Evolutionary conservation across 2,329 filamentous ascomycete species (phyloP), one percentile per base, ranked within the genome.

Genomic region (Atkinsonella hypoxylon): DNA sequence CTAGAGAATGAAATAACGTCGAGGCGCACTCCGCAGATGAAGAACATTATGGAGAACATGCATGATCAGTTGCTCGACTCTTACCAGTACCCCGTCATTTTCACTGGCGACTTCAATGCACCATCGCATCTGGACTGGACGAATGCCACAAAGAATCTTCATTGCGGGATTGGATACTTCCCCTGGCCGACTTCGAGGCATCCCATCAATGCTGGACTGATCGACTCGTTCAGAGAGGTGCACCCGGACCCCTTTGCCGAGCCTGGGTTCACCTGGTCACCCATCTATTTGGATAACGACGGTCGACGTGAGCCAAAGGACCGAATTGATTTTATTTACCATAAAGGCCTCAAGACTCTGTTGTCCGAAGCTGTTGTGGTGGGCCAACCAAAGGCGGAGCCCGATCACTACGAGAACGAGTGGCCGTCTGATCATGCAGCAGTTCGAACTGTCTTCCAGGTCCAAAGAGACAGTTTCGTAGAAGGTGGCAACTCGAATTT

Each of bases 61-160:
- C 48, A 59, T 36, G 51, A 48, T 6, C 59, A 65, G 4, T 54
- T 71, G 22, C 1, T 54, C 53, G 7, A 53, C 64, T 22, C 57
- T 65, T 0, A 60, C 66, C 22, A 56, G 59, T 0, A 53, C 63
- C 0, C 70, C 3, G 63, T 70, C 0, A 51, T 72, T 31, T 49
- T 72, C 1, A 58, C 65, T 0, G 70, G 70, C 18, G 70, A 72
- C 55, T 68, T 71, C 52, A 72, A 71, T 54, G 67, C 70, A 1
- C 69, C 70, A 0, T 72, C 70, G 17, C 69, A 72, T 44, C 60
- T 71, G 2, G 70, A 72, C 59, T 72, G 64, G 59, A 65, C 62
- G 3, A 62, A 68, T 5, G 61, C 56, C 5, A 56, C 61, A 1
- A 57, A 58, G 30, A 55, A 63, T 4, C 61, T 60, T 52, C 63